Conservation (phyloP, 2,329 filamentous ascomycete species). For the Anthostomella pinea region DNA sequence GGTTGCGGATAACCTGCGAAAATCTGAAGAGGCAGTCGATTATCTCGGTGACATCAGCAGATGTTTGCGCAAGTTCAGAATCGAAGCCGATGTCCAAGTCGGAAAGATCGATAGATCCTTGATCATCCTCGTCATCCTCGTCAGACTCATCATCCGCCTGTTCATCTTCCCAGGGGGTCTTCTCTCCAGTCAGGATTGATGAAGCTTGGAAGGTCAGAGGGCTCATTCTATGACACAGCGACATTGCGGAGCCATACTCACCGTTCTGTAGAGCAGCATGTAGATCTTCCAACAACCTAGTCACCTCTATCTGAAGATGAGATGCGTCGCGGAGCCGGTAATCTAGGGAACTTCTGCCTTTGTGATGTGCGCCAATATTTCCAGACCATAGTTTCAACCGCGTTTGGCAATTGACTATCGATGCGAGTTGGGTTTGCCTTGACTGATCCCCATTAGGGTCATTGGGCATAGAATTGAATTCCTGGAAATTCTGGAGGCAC, state of each 20-base stretch:
- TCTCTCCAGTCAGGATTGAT: no score
- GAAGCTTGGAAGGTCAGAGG: no score
- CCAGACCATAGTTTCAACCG: constrained; percentile 9
- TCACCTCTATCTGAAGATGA: constrained; percentile 1
- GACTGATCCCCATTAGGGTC: no score
- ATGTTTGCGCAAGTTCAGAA: constrained; percentile 1
- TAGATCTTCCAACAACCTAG: no score
- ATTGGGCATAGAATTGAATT: background rate
- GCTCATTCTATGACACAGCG: no score
- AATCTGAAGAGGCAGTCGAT: constrained; percentile 5
- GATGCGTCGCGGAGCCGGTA: constrained; percentile 10
- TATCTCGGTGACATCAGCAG: constrained; percentile 1
- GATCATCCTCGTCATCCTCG: background rate
- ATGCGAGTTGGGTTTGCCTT: no score
- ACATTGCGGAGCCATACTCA: background rate
- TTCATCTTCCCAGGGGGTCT: no score
- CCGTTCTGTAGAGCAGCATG: constrained; percentile 1
- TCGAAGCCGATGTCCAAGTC: no score
- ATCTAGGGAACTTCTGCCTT: constrained; percentile 5
- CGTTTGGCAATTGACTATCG: no score
- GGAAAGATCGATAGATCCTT: no score
- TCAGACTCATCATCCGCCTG: background rate
- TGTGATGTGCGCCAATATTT: constrained; percentile 9
- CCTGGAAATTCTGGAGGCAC: constrained; percentile 5
- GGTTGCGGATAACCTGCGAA: constrained; percentile 4